Conservation (phyloP, 331 rosid species). For the Acacia pycnantha region DNA sequence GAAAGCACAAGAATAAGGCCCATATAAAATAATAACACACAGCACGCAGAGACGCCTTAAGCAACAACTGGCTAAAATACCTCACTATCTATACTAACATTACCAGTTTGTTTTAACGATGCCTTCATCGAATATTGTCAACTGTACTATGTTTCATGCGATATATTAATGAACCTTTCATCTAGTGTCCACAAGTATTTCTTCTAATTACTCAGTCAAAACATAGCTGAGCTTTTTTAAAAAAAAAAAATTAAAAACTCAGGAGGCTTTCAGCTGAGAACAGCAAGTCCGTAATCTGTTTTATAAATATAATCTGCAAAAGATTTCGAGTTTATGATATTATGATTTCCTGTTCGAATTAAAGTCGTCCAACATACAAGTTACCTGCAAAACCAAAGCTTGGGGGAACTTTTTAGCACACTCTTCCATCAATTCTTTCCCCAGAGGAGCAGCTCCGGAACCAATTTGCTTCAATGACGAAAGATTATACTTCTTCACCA, state of each 20-base stretch:
- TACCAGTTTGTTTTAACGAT: background rate
- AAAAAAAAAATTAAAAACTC: background rate
- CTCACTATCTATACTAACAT: background rate
- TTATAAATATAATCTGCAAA: background rate
- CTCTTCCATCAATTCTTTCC: constrained; percentile 80
- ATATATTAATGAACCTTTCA: background rate
- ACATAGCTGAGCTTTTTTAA: background rate
- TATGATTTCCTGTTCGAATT: background rate
- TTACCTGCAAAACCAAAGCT: constrained; percentile 55
- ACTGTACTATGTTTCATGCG: background rate
- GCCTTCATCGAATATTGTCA: background rate
- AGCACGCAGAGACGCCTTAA: background rate
- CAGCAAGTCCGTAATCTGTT: background rate
- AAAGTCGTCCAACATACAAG: background rate
- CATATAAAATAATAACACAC: background rate
- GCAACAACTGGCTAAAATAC: background rate
- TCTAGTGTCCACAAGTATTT: background rate
- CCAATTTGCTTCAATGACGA: constrained; percentile 67
- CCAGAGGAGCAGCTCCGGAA: constrained; percentile 90
- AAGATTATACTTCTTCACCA: constrained; percentile 55
- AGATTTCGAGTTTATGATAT: background rate
- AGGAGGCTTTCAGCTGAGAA: background rate
- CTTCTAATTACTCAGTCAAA: background rate
- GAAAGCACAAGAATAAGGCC: constrained; percentile 22
- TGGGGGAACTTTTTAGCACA: constrained; percentile 54